Base-by-base conservation (phyloP, 2,329 filamentous ascomycete genomes). In the Pochonia chlamydosporia region DNA sequence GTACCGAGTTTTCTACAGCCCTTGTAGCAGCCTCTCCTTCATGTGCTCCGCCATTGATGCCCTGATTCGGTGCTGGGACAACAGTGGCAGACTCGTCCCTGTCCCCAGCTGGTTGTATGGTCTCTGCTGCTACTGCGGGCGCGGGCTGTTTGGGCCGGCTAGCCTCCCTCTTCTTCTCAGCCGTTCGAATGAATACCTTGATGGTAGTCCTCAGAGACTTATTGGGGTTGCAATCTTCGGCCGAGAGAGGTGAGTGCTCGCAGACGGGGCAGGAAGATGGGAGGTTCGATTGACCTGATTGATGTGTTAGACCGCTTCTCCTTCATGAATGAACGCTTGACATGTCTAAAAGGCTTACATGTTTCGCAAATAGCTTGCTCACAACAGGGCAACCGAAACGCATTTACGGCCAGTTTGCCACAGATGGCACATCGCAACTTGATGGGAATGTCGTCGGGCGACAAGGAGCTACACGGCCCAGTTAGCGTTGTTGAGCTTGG, bases 361-460 rank as follows among this genome's bases (percentile, higher is more conserved):
- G 75, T 78, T 62, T 92, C 87, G 74, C 93, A 97, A 49, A 97
- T 95, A 35, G 87, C 85, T 63, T 95, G 92, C 62, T 96, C 93
- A 67, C 93, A 99, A 69, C 93, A 99, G 2, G 91, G 89, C 24
- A 96, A 75, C 53, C 91, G 87, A 65, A 89, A 95, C 8, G 92
- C 89, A 64, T 96, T 95, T 54, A 95, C 74, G 25, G 90, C 91
- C 49, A 97, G 76, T 66, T 88, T 90, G 71, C 87, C 93, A 70
- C 93, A 99, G 57, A 89, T 88, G 44, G 89, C 89, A 74, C 93
- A 99, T 68, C 91, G 87, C 54, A 99, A 79, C 75, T 96, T 96
- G 60, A 91, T 89, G n/a, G 93, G 93, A 49, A 96, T 90, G 52
- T 93, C 89, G 59, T 92, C 88, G 54, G 86, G 81, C 18, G 81